Conservation (phyloP, 345 rosid species). For the Dimocarpus longan region DNA sequence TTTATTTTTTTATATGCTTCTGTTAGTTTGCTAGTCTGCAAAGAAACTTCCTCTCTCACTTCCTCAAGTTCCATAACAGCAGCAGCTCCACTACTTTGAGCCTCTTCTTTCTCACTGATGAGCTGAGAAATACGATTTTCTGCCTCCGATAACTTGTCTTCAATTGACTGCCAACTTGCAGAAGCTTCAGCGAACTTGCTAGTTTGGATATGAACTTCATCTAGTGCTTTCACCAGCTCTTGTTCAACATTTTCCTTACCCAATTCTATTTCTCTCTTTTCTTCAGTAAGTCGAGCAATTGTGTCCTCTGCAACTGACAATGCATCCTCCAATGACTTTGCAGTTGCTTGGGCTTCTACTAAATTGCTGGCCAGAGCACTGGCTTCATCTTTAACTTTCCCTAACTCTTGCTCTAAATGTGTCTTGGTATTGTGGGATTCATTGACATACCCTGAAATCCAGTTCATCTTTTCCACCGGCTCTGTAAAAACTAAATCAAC, state of each 20-base stretch:
- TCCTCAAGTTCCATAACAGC: constrained; percentile 59
- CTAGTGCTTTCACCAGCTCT: constrained; percentile 59
- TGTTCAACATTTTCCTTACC: constrained; percentile 50
- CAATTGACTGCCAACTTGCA: constrained; percentile 57
- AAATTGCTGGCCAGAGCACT: constrained; percentile 43
- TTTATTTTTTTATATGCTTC: constrained; percentile 60
- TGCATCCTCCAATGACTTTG: constrained; percentile 56
- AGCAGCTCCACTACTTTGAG: constrained; percentile 50
- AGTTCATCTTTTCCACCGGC: constrained; percentile 61
- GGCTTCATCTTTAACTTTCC: constrained; percentile 50
- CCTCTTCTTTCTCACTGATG: constrained; percentile 71
- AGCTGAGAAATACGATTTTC: constrained; percentile 56
- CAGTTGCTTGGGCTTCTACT: constrained; percentile 48
- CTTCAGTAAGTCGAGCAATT: constrained; percentile 49
- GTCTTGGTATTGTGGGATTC: constrained; percentile 59
- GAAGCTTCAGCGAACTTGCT: constrained; percentile 53
- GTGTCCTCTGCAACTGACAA: constrained; percentile 53
- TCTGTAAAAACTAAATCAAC: constrained; percentile 48
- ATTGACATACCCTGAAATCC: constrained; percentile 56
- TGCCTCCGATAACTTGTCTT: constrained; percentile 62
- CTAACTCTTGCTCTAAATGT: constrained; percentile 53
- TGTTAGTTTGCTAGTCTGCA: constrained; percentile 51
- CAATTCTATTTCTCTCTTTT: constrained; percentile 54
- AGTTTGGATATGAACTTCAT: constrained; percentile 52
- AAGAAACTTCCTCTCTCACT: constrained; percentile 47